Percentiles rank a stretch among this genome's conserved stretches.
phyloP scores from a whole-genome alignment of 2,329 filamentous ascomycete species.

The Diaporthe humulicola region DNA sequence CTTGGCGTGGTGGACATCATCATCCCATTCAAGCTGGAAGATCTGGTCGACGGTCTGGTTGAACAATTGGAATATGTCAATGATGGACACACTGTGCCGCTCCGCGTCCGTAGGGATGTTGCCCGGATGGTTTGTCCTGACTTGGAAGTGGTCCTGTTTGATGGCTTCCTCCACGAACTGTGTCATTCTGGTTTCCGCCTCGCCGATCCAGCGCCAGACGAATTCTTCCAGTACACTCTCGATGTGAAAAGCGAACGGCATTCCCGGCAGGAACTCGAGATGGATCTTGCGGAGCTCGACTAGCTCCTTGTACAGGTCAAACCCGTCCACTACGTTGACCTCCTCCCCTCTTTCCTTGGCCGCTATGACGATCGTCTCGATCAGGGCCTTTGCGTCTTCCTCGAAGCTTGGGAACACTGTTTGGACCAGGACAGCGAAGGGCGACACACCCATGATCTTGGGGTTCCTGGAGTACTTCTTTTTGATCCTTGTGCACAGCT shows the following conservation, averaged over 20 bases:
- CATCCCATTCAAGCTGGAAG: slow-evolving; percentile 88
- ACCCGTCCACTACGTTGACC: slow-evolving; percentile 90
- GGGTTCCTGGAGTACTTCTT: slow-evolving; percentile 93
- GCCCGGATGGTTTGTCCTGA: slow-evolving; percentile 74
- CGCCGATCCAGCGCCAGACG: slow-evolving; percentile 94
- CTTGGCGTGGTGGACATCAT: slow-evolving; percentile 92
- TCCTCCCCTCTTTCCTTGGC: slow-evolving; percentile 79
- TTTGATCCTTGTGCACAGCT: slow-evolving; percentile 87
- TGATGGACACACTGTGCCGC: slow-evolving; percentile 91
- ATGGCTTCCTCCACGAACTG: slow-evolving; percentile 91
- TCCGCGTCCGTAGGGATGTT: slow-evolving; percentile 81
- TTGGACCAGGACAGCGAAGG: slow-evolving; percentile 79
- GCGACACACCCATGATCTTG: slow-evolving; percentile 82
- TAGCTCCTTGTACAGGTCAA: slow-evolving; percentile 91
- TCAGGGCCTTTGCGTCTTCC: slow-evolving; percentile 87
- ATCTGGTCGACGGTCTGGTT: slow-evolving; percentile 92
- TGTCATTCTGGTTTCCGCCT: slow-evolving; percentile 83
- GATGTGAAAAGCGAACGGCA: slow-evolving; percentile 87
- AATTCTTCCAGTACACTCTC: slow-evolving; percentile 90
- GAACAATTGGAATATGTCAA: slow-evolving; percentile 95
- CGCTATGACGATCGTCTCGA: slow-evolving; percentile 82
- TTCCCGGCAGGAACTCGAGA: slow-evolving; percentile 76
- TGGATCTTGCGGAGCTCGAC: slow-evolving; percentile 88
- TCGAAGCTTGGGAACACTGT: slow-evolving; percentile 92
- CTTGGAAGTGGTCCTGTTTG: slow-evolving; percentile 88